Evolutionary conservation across 2,329 filamentous ascomycete species (phyloP), one percentile per base, ranked within the genome.

Genomic region (Fusarium graminum): DNA sequence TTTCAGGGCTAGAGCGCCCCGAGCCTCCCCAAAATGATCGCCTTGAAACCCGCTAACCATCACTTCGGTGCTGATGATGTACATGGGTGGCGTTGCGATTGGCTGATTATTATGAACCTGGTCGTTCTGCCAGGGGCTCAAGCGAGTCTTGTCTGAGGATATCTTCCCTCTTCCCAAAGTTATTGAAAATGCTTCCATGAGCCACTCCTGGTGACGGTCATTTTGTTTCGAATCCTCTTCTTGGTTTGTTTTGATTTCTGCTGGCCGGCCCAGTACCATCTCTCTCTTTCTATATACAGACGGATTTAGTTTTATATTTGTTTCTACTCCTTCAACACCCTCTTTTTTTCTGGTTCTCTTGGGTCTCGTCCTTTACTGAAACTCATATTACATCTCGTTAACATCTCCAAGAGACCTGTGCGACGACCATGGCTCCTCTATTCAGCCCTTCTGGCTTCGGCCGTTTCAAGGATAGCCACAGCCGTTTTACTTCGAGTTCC

Each of bases 251-350:
- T 67, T 54, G 30, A 52, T 52, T 45, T 51, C 42, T 58, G 61
- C 69, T 72, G 69, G 69, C 69, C 54, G 69, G 69, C 28, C 68
- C 69, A 72, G 67, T 40, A 36, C 43, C n/a, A 8, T n/a, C 16
- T 9, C n/a, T 65, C 41, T 52, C 53, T 34, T 68, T 61, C 58
- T 63, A 39, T 42, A 25, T 50, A 26, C 40, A 45, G 36, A 52
- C 43, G 58, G 42, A 49, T 53, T 39, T 39, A 22, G 60, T 65
- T 44, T 55, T 60, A 53, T 65, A 54, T 45, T 56, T 63, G 57
- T 66, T 66, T 66, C 63, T 32, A 57, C 45, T 54, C 40, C 36
- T 61, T 57, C 56, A 46, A 59, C 63, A 64, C 59, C 59, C 52
- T 64, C 46, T 53, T 44, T 34, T 29, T 57, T 55, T 46, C 59